Conservation (phyloP, 2,329 filamentous ascomycete genomes). For the Beauveria australis region DNA sequence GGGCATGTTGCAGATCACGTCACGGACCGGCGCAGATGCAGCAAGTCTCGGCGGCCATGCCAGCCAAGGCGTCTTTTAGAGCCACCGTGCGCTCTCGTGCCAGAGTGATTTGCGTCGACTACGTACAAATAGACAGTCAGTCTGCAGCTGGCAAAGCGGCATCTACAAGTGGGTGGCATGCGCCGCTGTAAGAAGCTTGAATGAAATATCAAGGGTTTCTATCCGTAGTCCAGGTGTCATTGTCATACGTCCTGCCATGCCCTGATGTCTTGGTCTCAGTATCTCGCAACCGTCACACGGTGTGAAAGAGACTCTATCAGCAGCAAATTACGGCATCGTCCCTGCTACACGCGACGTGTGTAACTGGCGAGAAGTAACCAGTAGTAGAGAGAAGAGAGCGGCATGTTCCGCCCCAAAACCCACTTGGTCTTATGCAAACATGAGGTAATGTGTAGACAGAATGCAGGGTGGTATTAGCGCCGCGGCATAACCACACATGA, state of each 20-base stretch:
- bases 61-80: not conserved
- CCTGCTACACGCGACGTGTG: not conserved
- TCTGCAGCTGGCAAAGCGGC: not conserved
- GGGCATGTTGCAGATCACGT: conserved; percentile 2
- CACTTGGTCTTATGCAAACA: not conserved
- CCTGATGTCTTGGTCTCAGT: not conserved
- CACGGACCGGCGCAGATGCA: not conserved
- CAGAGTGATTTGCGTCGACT: not conserved
- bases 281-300: not conserved
- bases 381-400: not conserved
- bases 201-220: too few relatives aligned
- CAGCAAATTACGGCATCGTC: not conserved
- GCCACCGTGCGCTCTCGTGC: not conserved
- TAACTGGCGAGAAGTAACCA: not conserved
- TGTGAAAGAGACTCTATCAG: not conserved
- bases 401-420: not conserved
- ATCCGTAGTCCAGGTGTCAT: too few relatives aligned
- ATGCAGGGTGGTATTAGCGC: not conserved
- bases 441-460: not conserved
- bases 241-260: too few relatives aligned
- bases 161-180: too few relatives aligned
- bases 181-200: too few relatives aligned
- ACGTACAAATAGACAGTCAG: too few relatives aligned
- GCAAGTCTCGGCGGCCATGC: not conserved
- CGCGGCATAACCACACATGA: not conserved